A percentile compares a stretch with the other conserved stretches of the same genome.
Conservation (phyloP, 169 alveolate genomes). For the Eimeria falciformis region DNA sequence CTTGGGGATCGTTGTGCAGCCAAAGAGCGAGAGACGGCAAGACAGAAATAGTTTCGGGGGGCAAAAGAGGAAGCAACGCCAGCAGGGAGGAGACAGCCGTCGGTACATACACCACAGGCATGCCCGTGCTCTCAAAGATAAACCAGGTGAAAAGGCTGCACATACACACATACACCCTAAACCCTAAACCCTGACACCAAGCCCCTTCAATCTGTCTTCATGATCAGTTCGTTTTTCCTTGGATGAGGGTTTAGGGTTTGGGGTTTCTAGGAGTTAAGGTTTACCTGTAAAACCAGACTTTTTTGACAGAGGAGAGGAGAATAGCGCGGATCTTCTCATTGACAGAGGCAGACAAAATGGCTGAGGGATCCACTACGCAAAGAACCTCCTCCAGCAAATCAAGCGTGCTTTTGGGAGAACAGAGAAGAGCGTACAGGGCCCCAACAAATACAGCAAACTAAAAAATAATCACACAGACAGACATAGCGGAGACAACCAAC, state of each 20-base stretch:
- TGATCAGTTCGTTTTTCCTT: too few relatives aligned
- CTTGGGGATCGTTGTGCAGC: slow-evolving; percentile 6
- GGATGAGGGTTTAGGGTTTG: too few relatives aligned
- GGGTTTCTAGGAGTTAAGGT: too few relatives aligned
- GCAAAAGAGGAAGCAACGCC: slow-evolving; percentile 81
- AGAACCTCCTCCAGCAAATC: slow-evolving; percentile 80
- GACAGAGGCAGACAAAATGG: slow-evolving; percentile 78
- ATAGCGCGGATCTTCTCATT: slow-evolving; percentile 80
- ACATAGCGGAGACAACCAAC: neutral
- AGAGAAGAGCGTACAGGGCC: slow-evolving; percentile 82
- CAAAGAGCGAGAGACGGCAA: slow-evolving; percentile 40
- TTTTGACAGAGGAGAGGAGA: slow-evolving; percentile 80
- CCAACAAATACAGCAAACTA: slow-evolving; percentile 82
- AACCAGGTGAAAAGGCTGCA: slow-evolving; percentile 82
- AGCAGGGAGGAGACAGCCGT: slow-evolving; percentile 80
- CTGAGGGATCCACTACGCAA: slow-evolving; percentile 82
- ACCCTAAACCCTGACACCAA: neutral
- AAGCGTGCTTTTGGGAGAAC: slow-evolving; percentile 75
- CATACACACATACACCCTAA: slow-evolving; percentile 27
- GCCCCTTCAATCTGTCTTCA: neutral
- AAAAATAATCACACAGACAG: neutral
- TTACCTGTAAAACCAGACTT: slow-evolving; percentile 75
- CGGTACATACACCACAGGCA: slow-evolving; percentile 84
- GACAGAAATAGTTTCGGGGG: slow-evolving; percentile 78
- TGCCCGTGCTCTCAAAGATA: slow-evolving; percentile 78